Base-by-base conservation (phyloP, 2,329 filamentous ascomycete species). In the Penicillium sp. region DNA sequence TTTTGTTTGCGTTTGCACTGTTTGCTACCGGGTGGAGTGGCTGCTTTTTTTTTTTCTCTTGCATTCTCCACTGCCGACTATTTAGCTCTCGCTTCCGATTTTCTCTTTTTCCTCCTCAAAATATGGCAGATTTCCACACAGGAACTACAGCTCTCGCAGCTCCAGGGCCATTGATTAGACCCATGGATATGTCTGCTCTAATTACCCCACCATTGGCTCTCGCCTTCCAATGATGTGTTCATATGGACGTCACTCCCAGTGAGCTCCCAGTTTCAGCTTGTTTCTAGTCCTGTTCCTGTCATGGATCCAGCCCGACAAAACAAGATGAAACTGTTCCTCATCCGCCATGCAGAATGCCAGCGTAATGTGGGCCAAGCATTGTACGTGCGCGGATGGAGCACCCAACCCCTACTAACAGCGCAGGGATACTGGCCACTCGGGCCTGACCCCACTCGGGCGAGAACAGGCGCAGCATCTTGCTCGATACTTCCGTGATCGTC, bases 341-440 rank as follows among this genome's bases (percentile, higher is more conserved):
- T 95, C 63, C 84, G 90, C 50, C 90, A 95, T 75, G 89, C 86
- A 66, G 89, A 95, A 73, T 92, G 89, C 10, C 87, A 93, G 59
- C 88, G 95, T 73, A 95, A 95, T 68, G 86, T 93, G 52, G 56
- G 58, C 86, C 86, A 45, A 79, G 57, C 61, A 58, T 54, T 56
- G 61, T 57, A 60, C 50, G 44, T 50, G 44, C 45, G 31, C 42
- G 39, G 29, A 49, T 33, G 23, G 38, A 40, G 38, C 38, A 24
- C 23, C 38, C 27, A 23, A 40, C 24, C 38, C 38, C 12, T n/a
- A 40, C 38, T 40, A 25, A 40, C 23, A 13, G n/a, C 24, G 2
- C 23, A 40, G 38, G 25, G 27, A 15, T 20, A 80, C 83, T 43
- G 86, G 82, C 67, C 88, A 95, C 71, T 90, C 89, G 2, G 75